phyloP scores from a whole-genome alignment of 2,329 filamentous ascomycete genomes.

The Scedosporium dehoogii region DNA sequence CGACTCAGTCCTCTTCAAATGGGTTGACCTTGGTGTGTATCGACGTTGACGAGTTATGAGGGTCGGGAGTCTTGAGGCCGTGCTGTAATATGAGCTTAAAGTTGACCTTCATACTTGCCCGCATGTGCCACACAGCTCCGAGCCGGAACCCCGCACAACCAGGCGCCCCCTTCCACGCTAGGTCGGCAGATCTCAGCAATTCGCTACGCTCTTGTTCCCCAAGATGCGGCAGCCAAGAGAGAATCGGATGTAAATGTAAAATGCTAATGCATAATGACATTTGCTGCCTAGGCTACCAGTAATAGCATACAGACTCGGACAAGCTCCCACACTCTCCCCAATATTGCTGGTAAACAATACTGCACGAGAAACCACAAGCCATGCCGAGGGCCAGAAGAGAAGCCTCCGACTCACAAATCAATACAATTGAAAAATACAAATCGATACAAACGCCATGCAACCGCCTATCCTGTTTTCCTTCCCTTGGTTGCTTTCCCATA shows the following conservation, averaged over 20 bases:
- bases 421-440: conserved; percentile 1
- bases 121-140: background rate
- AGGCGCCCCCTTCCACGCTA: background rate
- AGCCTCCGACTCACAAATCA: background rate
- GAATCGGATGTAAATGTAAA: background rate
- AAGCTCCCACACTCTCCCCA: background rate
- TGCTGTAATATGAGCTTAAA: background rate
- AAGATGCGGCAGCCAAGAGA: background rate
- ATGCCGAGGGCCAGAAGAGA: background rate
- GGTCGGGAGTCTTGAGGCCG: background rate
- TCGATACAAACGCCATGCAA: background rate
- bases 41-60: too few species aligned
- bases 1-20: too few species aligned
- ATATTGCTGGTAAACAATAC: background rate
- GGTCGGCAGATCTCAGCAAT: background rate
- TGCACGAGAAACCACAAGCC: background rate
- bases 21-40: too few species aligned
- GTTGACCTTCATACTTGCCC: background rate
- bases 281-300: background rate
- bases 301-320: background rate
- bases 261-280: background rate
- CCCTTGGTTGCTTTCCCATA: too few species aligned
- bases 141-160: background rate
- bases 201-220: too few species aligned
- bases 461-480: background rate